Evolutionary conservation across 208 protist species (phyloP).

Genomic region (Acanthamoeba lenticulata): DNA sequence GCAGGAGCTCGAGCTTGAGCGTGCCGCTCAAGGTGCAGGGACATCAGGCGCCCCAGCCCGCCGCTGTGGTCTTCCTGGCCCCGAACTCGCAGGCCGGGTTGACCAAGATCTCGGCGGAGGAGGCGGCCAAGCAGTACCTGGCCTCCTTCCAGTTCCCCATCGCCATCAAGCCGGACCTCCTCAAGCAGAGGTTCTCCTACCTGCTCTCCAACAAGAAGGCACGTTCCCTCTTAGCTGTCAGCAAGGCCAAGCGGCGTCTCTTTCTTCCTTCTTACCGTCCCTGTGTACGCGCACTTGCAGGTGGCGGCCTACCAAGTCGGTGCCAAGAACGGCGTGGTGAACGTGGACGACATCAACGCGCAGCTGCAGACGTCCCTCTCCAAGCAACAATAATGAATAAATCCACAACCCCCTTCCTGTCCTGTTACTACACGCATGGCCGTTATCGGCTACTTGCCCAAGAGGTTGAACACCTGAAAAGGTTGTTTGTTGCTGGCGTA

Average conservation of each 20-base stretch:
- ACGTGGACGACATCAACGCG: conserved; percentile 51
- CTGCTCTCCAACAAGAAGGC: conserved; percentile 64
- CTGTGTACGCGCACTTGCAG: not conserved
- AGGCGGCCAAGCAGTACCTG: conserved; percentile 52
- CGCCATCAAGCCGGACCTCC: conserved; percentile 44
- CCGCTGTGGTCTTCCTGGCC: conserved; percentile 44
- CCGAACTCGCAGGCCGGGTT: not conserved
- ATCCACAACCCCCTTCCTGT: not conserved
- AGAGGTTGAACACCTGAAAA: too few relatives aligned
- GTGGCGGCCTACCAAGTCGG: conserved; percentile 49
- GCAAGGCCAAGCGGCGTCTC: not conserved
- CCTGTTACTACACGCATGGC: too few relatives aligned
- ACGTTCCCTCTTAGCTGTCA: not conserved
- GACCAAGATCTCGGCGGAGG: conserved; percentile 58
- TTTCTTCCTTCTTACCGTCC: too few relatives aligned
- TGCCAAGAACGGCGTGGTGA: not conserved
- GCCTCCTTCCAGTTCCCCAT: conserved; percentile 46
- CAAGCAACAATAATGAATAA: not conserved
- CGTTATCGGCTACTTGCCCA: too few relatives aligned
- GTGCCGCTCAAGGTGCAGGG: not conserved
- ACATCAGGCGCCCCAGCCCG: conserved; percentile 15
- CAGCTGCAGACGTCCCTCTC: conserved; percentile 11
- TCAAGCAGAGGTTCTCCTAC: conserved; percentile 53
- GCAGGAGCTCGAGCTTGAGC: conserved; percentile 17
- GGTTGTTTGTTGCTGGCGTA: too few relatives aligned